These are phyloP conservation scores for Phytophthora meadii DNA, from an alignment of 352 stramenopile species.

Conservation along the genomic window DNA sequence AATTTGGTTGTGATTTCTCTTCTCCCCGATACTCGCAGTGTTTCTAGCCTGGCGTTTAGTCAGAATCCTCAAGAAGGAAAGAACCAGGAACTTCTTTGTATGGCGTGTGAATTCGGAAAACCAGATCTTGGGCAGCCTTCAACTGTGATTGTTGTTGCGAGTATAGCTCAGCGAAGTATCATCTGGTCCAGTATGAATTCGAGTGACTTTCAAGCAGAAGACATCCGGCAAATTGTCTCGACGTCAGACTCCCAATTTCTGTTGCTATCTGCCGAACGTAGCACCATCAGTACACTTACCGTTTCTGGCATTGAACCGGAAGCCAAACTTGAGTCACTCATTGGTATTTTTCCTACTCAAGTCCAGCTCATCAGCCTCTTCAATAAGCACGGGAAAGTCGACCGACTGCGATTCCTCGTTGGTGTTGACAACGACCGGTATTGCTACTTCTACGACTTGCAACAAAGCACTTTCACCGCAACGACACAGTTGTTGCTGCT, in stretches of 20 bases:
- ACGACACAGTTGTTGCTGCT: constrained; percentile 46
- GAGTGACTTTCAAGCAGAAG: constrained; percentile 5
- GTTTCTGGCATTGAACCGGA: constrained; percentile 11
- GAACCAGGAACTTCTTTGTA: constrained; percentile 29
- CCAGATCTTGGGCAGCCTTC: constrained; percentile 1
- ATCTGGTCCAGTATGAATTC: constrained; percentile 32
- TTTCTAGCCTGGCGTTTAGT: constrained; percentile 31
- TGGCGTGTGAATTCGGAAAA: constrained; percentile 27
- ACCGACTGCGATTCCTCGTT: constrained; percentile 35
- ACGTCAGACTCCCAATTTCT: constrained; percentile 29
- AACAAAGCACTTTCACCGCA: constrained; percentile 28
- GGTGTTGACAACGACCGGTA: constrained; percentile 49
- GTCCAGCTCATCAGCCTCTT: constrained; percentile 32
- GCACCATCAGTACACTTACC: constrained; percentile 15
- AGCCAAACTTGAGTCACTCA: constrained; percentile 17
- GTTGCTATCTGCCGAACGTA: constrained; percentile 27
- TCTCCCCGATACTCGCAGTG: constrained; percentile 4
- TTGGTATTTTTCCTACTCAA: constrained; percentile 34
- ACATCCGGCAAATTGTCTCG: constrained; percentile 26
- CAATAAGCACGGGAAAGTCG: constrained; percentile 8
- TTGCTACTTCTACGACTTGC: constrained; percentile 55
- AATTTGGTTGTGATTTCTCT: constrained; percentile 15
- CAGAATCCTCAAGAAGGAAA: background rate
- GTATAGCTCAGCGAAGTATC: constrained; percentile 15
- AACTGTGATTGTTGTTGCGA: constrained; percentile 16